Base-by-base conservation (phyloP, 306 rosid genomes). In the Carpinus fangiana region DNA sequence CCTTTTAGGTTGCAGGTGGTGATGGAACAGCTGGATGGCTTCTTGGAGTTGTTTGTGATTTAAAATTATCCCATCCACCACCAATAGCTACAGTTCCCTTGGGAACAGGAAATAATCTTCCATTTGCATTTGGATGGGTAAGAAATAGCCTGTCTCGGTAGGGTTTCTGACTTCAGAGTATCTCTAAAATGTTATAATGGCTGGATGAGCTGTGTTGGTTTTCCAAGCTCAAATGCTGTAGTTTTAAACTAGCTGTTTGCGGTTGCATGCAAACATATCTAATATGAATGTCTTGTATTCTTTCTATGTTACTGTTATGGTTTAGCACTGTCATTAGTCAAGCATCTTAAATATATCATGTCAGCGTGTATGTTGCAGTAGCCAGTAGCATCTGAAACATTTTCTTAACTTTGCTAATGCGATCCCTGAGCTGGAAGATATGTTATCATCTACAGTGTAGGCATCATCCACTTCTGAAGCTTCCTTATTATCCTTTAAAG, bases 11-110 rank as follows among this genome's bases (percentile, higher is more conserved):
- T 91, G 99, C 98, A 55, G 99, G 99, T 69, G 99, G 99, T 61
- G 99, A 95, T 87, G 99, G 99, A 86, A 95, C 99, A 21, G 99
- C 99, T 50, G 94, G 98, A n/a, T 95, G 99, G 99, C 91, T 95
- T 66, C 99, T 93, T 82, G 99, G 99, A 73, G 99, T 93, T 82
- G 99, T 95, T 76, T 91, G 94, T 72, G 99, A 93, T 87, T 96
- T 95, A 51, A 86, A 86, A 77, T 77, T 95, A 76, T 85, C 99
- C 82, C 94, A 83, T 83, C 74, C 98, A 3, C 98, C 99, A 0
- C 89, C 97, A 57, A 90, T 95, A 45, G 99, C 98, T 26, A 93
- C 99, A 3, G 88, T 95, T 70, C 98, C 98, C 8, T 85, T 95
- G 81, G 98, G 97, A 81, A 95, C 98, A 8, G 98, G 98, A 86